Base-by-base conservation (phyloP, 2,329 filamentous ascomycete species). In the Aspergillus sp. region DNA sequence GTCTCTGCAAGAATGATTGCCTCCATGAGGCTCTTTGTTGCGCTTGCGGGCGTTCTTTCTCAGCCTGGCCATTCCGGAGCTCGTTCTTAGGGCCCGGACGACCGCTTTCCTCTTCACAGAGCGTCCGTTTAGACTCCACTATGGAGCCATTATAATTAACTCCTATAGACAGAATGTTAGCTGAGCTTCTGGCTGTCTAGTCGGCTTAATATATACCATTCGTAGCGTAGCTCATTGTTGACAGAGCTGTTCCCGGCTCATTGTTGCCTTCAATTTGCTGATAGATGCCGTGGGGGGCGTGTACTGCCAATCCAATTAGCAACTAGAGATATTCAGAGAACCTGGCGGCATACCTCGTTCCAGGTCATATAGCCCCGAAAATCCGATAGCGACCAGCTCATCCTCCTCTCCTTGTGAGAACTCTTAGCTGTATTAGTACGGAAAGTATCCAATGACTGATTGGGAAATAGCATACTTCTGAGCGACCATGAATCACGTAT, bases 311-410 rank as follows among this genome's bases (percentile, higher is more conserved):
- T 13, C 32, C 10, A 39, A 6, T 70, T 49, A 69, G 55, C 38
- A 55, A 21, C 2, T 3, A 25, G 25, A 27, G 8, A 2, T 5
- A 11, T 36, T 21, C 5, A 5, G 4, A 41, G 39, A 7, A 2
- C 11, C 5, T 2, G n/a, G 55, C 3, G n/a, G 51, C 56, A 47
- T 54, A 70, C 71, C 68, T 65, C 64, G 61, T 60, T 73, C 71
- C 30, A 73, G 42, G 41, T 73, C 70, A 59, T 72, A 71, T 15
- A 70, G 21, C 8, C 67, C 66, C 21, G 70, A 64, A 64, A 73
- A 73, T 27, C 70, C 69, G 36, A 73, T 65, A 0, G 71, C 71
- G 10, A 73, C 56, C 4, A 73, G 48, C 57, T 73, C 71, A 49
- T 71, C 70, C 53, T 73, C 71, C 23, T 73, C 71, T 25, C 68